Percentiles rank a stretch among this genome's conserved stretches.
phyloP scores from a whole-genome alignment of 2,329 filamentous ascomycete genomes.

The Rhynchosporium secalis region DNA sequence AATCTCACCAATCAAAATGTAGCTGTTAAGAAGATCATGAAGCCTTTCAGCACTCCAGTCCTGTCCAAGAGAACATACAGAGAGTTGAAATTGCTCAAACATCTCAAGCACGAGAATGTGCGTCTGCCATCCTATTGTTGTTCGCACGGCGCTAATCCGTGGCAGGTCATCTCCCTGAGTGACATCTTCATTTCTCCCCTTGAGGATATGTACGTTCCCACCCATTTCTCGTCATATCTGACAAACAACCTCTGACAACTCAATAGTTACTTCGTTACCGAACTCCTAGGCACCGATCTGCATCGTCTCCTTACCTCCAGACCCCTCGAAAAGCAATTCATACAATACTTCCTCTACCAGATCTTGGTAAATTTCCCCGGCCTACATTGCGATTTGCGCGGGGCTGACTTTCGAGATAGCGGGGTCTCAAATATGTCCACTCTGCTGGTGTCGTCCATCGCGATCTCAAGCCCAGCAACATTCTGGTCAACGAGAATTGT shows the following conservation, averaged over 20 bases:
- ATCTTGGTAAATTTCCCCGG: conserved; percentile 70
- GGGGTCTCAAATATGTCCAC: conserved; percentile 98
- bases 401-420: conserved; percentile 52
- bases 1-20: conserved; percentile 97
- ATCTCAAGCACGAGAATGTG: conserved; percentile 95
- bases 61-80: conserved; percentile 97
- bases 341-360: conserved; percentile 99
- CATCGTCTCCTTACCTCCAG: conserved; percentile 93
- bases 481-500: conserved; percentile 99
- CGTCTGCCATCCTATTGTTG: conserved; percentile 18
- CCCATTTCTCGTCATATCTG: conserved; percentile 25
- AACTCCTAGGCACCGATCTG: conserved; percentile 93
- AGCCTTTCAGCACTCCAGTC: conserved; percentile 98
- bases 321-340: conserved; percentile 98
- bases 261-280: conserved; percentile 91
- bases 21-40: conserved; percentile 99
- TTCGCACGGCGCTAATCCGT: conserved; percentile 31
- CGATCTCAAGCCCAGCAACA: conserved; percentile 97
- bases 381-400: neutral
- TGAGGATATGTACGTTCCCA: conserved; percentile 79
- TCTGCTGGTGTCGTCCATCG: conserved; percentile 97
- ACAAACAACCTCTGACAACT: conserved; percentile 26
- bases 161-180: conserved; percentile 90
- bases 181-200: conserved; percentile 99
- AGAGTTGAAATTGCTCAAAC: conserved; percentile 95